phyloP scores from a whole-genome alignment of 176 grass and related monocot species.

The Cenchrus americanus region DNA sequence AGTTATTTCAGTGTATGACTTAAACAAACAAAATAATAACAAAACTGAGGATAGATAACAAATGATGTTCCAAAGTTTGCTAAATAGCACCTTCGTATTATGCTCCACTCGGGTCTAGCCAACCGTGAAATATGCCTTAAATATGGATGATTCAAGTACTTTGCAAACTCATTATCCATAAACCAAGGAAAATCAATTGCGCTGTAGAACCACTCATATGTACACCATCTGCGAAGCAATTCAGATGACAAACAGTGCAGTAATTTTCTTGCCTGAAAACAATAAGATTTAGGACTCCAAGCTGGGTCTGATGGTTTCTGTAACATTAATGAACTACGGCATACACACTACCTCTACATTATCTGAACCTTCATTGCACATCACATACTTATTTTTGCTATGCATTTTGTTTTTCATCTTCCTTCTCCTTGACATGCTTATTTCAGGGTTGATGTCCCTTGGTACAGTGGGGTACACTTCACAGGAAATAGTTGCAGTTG shows the following conservation, averaged over 20 bases:
- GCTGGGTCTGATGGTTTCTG: slow-evolving; percentile 1
- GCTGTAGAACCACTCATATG: slow-evolving; percentile 82
- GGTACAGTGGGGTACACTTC: slow-evolving; percentile 17
- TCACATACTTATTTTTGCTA: slow-evolving; percentile 28
- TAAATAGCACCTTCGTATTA: slow-evolving; percentile 56
- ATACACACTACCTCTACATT: slow-evolving; percentile 47
- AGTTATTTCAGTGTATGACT: not conserved
- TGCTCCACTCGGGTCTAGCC: slow-evolving; percentile 69
- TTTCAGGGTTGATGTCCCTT: slow-evolving; percentile 31
- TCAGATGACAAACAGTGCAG: slow-evolving; percentile 59
- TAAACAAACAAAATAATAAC: slow-evolving; percentile 14
- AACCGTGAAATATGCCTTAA: slow-evolving; percentile 60
- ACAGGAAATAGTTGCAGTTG: slow-evolving; percentile 29
- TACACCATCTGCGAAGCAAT: slow-evolving; percentile 68
- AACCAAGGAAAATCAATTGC: slow-evolving; percentile 87
- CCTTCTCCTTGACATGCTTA: slow-evolving; percentile 40
- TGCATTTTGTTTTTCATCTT: slow-evolving; percentile 44
- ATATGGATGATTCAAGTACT: slow-evolving; percentile 61
- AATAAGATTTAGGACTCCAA: not conserved
- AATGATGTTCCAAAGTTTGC: slow-evolving; percentile 10
- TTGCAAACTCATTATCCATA: slow-evolving; percentile 63
- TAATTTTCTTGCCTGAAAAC: slow-evolving; percentile 51
- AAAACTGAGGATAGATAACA: slow-evolving; percentile 16
- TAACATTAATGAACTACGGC: slow-evolving; percentile 14
- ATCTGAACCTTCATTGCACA: slow-evolving; percentile 31